Conservation (phyloP, 2,329 filamentous ascomycete genomes). For the Talaromyces sp. region DNA sequence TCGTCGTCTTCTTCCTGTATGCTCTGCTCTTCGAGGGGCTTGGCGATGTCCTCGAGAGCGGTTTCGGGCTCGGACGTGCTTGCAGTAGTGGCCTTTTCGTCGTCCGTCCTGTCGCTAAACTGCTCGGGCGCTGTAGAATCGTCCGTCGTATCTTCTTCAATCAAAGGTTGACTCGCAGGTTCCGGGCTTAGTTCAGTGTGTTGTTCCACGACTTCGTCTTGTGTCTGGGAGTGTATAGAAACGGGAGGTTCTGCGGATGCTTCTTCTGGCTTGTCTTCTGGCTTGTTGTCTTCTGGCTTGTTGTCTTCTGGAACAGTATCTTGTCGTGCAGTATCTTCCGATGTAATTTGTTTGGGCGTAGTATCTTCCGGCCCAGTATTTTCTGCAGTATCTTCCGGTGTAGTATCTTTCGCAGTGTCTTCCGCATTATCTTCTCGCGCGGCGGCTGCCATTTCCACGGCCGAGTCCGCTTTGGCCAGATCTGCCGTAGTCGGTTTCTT, state of each 20-base stretch:
- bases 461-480: slow-evolving; percentile 20
- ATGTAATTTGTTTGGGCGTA: neutral
- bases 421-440: slow-evolving; percentile 6
- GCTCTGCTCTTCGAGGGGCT: neutral
- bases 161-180: neutral
- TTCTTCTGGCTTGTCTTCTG: neutral
- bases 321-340: neutral
- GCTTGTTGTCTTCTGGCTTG: neutral
- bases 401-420: neutral
- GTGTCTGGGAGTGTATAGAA: neutral
- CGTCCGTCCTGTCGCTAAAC: neutral
- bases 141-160: neutral
- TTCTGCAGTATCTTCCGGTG: neutral
- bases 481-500: slow-evolving; percentile 12
- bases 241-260: neutral
- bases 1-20: neutral
- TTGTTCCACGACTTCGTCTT: neutral
- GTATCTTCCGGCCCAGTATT: neutral
- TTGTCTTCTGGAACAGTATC: neutral
- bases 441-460: slow-evolving; percentile 16
- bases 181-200: neutral
- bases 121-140: neutral
- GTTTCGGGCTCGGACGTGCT: neutral
- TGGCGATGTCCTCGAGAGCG: neutral
- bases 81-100: neutral